Base-by-base conservation (phyloP, 768 basidiomycete genomes). In the Mycena haematopus region DNA sequence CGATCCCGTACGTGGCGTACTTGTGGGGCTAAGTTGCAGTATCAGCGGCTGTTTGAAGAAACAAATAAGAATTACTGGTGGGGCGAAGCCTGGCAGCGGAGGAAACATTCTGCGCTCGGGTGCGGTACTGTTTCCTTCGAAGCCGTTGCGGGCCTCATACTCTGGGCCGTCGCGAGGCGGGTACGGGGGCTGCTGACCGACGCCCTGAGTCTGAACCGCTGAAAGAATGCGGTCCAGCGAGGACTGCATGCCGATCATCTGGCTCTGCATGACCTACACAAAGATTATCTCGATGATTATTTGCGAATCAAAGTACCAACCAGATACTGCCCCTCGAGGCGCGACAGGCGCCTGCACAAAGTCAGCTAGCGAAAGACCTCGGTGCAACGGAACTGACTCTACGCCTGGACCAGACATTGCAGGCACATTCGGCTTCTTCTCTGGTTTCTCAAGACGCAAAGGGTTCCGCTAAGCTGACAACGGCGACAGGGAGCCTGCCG, bases 211-310 rank as follows among this genome's bases (percentile, higher is more conserved):
- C 68, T 82, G 90, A 60, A 94, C 80, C 2, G 85, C 88, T 47
- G 83, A 78, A 57, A 95, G 77, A 71, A 95, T 95, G 54, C 93
- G 85, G 76, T 95, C 93, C 65, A 95, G 75, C 25, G 92, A 90
- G 6, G 92, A 90, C 76, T 95, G 93, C 89, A 95, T 92, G 69
- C 93, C 93, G 69, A 95, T 94, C 91, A 95, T 93, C 73, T 94
- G 93, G 76, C 91, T 92, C 74, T 95, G 92, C 86, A 95, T 91
- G 68, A 93, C 89, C 92, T 50, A 14, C 27, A 56, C 50, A 50
- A 44, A 38, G 63, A 31, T 35, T 35, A 52, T 10, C 21, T 22
- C 60, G 24, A 35, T 46, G 33, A 33, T 42, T 19, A 54, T 19
- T 40, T 55, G 19, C 15, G 50, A 51, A 19, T 21, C 25, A 35